phyloP scores from a whole-genome alignment of 257 asterid species.

The Plantago elongata region DNA sequence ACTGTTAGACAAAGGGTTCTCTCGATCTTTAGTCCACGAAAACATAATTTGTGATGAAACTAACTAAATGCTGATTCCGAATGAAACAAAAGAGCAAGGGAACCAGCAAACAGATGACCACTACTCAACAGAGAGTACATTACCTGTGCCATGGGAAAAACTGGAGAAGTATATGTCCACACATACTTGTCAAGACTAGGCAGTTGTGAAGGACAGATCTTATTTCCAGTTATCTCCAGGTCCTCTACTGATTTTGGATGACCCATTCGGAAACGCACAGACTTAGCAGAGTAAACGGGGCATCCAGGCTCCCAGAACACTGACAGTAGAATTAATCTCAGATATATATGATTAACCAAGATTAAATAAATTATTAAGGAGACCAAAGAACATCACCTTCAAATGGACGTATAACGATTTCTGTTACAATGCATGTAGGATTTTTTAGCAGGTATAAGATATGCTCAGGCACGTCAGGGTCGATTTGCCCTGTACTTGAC shows the following conservation, averaged over 20 bases:
- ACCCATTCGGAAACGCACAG: conserved; percentile 54
- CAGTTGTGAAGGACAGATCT: conserved; percentile 20
- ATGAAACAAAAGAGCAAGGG: no score
- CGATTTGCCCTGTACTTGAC: conserved; percentile 53
- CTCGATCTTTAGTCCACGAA: no score
- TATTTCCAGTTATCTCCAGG: conserved; percentile 13
- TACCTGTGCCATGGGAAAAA: conserved; percentile 46
- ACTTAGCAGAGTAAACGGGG: conserved; percentile 60
- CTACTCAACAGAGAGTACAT: neutral
- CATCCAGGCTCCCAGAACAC: conserved; percentile 35
- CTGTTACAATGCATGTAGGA: conserved; percentile 38
- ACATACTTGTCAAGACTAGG: conserved; percentile 42
- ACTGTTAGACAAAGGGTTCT: no score
- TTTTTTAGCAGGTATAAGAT: conserved; percentile 35
- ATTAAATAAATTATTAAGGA: neutral
- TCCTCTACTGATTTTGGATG: conserved; percentile 31
- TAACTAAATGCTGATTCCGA: no score
- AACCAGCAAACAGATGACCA: neutral
- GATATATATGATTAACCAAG: neutral
- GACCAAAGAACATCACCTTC: conserved; percentile 34
- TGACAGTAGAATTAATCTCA: conserved; percentile 16
- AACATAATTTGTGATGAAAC: no score
- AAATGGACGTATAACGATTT: conserved; percentile 49
- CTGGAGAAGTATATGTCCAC: conserved; percentile 44
- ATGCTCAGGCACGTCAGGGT: conserved; percentile 49